These are phyloP conservation scores for Rhodamnia rubescens DNA, from an alignment of 345 rosid genomes.

Conservation along the genomic window DNA sequence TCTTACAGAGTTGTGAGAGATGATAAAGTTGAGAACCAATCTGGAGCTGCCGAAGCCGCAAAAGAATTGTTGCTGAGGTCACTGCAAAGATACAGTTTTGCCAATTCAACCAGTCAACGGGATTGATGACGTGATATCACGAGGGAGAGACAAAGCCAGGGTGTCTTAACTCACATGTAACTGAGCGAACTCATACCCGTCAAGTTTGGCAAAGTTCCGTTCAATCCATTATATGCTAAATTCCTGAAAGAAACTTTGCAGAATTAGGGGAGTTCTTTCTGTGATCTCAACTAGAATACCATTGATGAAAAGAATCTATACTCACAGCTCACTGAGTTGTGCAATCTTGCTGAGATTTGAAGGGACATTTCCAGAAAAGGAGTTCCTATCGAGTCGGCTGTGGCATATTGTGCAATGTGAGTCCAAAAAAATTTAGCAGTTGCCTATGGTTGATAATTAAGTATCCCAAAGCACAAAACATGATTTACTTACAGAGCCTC, in stretches of 20 bases:
- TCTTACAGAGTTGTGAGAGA: background rate
- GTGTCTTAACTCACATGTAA: conserved; percentile 21
- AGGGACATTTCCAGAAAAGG: conserved; percentile 20
- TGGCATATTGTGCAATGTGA: background rate
- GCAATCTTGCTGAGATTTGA: conserved; percentile 11
- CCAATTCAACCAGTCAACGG: background rate
- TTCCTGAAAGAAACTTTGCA: conserved; percentile 8
- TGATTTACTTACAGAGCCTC: conserved; percentile 27
- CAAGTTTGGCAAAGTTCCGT: conserved; percentile 28
- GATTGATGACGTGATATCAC: background rate
- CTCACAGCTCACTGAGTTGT: conserved; percentile 23
- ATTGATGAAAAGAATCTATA: background rate
- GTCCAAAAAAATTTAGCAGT: background rate
- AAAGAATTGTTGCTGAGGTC: conserved; percentile 34
- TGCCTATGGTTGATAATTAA: background rate
- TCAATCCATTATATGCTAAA: conserved; percentile 20
- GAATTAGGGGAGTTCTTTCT: background rate
- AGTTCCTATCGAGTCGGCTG: conserved; percentile 33
- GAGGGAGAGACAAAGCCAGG: background rate
- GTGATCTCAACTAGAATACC: background rate
- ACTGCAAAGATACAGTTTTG: conserved; percentile 11
- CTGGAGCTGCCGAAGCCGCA: conserved; percentile 14
- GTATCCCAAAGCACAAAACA: background rate
- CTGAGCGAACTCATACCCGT: conserved; percentile 15
- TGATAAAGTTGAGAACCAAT: conserved; percentile 14